Conservation (phyloP, 257 asterid species). For the Rubia yunnanensis region DNA sequence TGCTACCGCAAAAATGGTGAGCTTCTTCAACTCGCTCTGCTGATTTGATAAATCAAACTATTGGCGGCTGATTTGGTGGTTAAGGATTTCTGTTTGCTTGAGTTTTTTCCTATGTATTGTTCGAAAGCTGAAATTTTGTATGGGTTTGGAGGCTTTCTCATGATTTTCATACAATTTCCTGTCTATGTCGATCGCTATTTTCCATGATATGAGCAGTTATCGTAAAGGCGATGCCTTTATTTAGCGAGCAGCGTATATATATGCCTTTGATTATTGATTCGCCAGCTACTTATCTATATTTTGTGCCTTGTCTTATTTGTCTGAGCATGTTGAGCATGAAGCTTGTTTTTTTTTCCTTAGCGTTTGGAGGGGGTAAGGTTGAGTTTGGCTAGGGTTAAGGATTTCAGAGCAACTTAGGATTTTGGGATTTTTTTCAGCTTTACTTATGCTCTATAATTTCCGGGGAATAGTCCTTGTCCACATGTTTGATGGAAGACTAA, state of each 20-base stretch:
- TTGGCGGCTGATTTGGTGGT: background rate
- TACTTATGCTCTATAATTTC: background rate
- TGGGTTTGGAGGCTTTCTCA: background rate
- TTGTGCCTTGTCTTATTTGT: background rate
- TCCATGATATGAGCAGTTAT: background rate
- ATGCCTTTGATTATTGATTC: background rate
- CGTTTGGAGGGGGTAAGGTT: background rate
- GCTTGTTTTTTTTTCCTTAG: too few species aligned
- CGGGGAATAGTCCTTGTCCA: background rate
- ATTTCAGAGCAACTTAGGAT: background rate
- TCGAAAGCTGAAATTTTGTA: background rate
- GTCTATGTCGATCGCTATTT: background rate
- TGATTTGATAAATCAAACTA: background rate
- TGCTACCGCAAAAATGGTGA: conserved; percentile 11
- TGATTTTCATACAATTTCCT: background rate
- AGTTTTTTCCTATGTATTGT: background rate
- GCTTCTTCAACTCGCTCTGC: background rate
- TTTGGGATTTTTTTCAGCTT: background rate
- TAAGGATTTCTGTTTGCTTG: background rate
- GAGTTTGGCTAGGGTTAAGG: background rate
- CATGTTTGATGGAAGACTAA: background rate
- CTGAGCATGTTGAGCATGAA: background rate
- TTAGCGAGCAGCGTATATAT: background rate
- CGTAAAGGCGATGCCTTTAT: background rate
- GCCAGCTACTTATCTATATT: background rate